Evolutionary conservation across 2,329 filamentous ascomycete species (phyloP).

Genomic region (Fusarium sp.): DNA sequence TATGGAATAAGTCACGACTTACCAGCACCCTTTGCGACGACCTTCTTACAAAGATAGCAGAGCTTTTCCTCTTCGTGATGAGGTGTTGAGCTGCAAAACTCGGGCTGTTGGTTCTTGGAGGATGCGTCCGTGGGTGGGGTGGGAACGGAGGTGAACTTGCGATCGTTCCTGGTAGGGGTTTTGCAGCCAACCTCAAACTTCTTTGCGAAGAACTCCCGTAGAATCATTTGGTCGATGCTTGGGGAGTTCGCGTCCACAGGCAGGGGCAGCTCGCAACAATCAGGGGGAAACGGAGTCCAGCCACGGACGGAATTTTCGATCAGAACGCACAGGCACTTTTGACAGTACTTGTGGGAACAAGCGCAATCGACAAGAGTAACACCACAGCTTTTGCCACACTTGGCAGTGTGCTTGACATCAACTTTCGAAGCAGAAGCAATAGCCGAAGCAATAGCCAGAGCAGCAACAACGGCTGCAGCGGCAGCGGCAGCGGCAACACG

Average conservation of each 20-base stretch:
- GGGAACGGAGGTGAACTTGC: neutral
- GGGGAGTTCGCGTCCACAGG: slow-evolving; percentile 10
- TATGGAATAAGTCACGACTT: neutral
- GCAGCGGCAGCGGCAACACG: too few species aligned
- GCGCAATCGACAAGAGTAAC: neutral
- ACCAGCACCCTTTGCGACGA: neutral
- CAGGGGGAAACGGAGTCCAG: slow-evolving; percentile 2
- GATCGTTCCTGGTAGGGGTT: rapidly evolving
- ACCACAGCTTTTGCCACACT: too few species aligned
- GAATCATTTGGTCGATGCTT: neutral
- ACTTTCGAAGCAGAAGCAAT: too few species aligned
- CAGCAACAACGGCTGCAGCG: too few species aligned
- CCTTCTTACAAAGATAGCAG: neutral
- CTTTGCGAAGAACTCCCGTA: slow-evolving; percentile 1
- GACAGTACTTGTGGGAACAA: slow-evolving; percentile 20
- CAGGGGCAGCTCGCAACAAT: slow-evolving; percentile 1
- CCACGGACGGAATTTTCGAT: slow-evolving; percentile 11
- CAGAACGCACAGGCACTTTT: neutral
- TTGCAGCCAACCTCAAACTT: neutral
- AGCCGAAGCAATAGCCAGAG: too few species aligned
- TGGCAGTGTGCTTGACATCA: too few species aligned
- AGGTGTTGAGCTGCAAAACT: too few species aligned
- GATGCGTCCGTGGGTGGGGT: neutral
- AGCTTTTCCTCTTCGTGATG: neutral
- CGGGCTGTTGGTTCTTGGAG: neutral